These are phyloP conservation scores for Artemisia annua DNA, from an alignment of 129 eudicot genomes.

Conservation along the genomic window DNA sequence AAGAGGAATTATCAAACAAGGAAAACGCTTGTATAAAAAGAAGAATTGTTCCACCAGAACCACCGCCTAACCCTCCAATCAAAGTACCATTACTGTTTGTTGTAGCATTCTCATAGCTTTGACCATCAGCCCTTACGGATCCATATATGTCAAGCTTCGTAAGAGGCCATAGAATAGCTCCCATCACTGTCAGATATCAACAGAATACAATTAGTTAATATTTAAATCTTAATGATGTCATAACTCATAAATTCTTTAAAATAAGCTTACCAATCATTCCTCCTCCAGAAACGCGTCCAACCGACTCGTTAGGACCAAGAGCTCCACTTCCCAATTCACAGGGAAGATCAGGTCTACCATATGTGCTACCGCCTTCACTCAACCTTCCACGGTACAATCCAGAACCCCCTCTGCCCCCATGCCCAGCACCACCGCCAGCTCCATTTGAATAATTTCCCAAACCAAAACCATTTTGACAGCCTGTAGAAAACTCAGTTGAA, in stretches of 20 bases:
- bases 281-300: conserved; percentile 78
- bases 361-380: conserved; percentile 72
- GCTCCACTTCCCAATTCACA: conserved; percentile 90
- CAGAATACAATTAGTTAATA: too few relatives aligned
- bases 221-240: too few relatives aligned
- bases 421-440: conserved; percentile 96
- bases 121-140: conserved; percentile 80
- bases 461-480: conserved; percentile 82
- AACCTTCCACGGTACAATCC: conserved; percentile 62
- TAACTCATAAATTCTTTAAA: neutral
- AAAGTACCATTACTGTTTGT: conserved; percentile 50
- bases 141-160: conserved; percentile 70
- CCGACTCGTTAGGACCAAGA: conserved; percentile 59
- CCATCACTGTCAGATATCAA: conserved; percentile 50
- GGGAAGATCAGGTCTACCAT: conserved; percentile 81
- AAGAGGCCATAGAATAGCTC: conserved; percentile 77
- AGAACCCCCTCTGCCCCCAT: conserved; percentile 87
- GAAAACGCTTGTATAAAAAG: conserved; percentile 58
- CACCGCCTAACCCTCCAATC: conserved; percentile 81
- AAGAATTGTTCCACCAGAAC: conserved; percentile 87
- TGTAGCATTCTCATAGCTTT: conserved; percentile 50
- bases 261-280: conserved; percentile 75
- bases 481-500: conserved; percentile 30
- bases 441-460: conserved; percentile 82
- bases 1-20: conserved; percentile 54